Percentiles rank a stretch among this genome's conserved stretches.
phyloP scores from a whole-genome alignment of 1,139 yeast species.

The Blastobotrys malaysiensis region DNA sequence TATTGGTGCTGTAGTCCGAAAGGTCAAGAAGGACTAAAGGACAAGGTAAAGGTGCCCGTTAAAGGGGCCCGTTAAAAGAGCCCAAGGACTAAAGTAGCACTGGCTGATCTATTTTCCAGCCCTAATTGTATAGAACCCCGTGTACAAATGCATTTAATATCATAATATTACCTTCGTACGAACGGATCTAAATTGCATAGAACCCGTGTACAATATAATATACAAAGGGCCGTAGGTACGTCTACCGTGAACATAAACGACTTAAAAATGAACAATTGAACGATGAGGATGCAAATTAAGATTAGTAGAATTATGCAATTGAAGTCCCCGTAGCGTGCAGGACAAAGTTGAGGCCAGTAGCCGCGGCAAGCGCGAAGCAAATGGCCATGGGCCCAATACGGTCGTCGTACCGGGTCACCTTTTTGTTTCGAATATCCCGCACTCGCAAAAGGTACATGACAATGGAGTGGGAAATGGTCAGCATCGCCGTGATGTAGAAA shows the following conservation, averaged over 20 bases:
- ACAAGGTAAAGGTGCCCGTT: too few relatives aligned
- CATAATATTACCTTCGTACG: neutral
- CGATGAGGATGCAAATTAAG: neutral
- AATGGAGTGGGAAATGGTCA: conserved; percentile 69
- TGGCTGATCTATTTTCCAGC: neutral
- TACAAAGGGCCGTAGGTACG: too few relatives aligned
- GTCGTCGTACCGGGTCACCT: conserved; percentile 82
- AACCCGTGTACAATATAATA: too few relatives aligned
- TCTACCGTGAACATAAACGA: too few relatives aligned
- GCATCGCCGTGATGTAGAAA: conserved; percentile 76
- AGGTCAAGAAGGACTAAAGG: neutral
- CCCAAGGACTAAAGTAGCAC: too few relatives aligned
- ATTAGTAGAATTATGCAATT: neutral
- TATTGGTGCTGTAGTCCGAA: conserved; percentile 22
- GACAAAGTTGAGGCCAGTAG: conserved; percentile 64
- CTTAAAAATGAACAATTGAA: too few relatives aligned
- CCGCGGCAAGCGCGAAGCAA: conserved; percentile 65
- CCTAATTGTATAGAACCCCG: neutral
- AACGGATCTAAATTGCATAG: too few relatives aligned
- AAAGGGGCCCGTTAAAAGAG: too few relatives aligned
- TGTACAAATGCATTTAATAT: neutral
- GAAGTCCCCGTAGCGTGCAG: conserved; percentile 20
- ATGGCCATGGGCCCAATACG: conserved; percentile 80
- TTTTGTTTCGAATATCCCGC: conserved; percentile 71
- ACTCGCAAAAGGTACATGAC: conserved; percentile 78